These are phyloP conservation scores for Aspergillus sp. DNA, from an alignment of 2,329 filamentous ascomycete genomes.

Conservation along the genomic window DNA sequence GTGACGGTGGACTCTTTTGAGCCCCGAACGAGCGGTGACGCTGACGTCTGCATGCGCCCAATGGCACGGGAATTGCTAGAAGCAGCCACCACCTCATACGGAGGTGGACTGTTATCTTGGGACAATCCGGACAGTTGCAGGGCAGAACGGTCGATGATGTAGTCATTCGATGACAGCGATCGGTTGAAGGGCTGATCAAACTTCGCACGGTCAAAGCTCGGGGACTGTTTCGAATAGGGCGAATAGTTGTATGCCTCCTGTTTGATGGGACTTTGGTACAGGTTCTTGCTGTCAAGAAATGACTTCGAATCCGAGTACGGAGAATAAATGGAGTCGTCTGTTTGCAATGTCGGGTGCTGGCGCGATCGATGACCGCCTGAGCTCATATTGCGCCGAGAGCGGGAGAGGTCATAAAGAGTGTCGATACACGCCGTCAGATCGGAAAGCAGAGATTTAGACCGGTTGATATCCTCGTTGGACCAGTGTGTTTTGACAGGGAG, in stretches of 20 bases:
- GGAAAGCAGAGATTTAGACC: conserved; percentile 58
- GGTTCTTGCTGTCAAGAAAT: conserved; percentile 37
- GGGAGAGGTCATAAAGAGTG: conserved; percentile 63
- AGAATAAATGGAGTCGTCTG: conserved; percentile 22
- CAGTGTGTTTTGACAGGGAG: conserved; percentile 41
- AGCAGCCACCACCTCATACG: conserved; percentile 43
- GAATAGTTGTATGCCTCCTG: conserved; percentile 24
- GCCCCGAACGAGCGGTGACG: conserved; percentile 32
- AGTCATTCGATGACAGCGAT: conserved; percentile 29
- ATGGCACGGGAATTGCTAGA: conserved; percentile 43
- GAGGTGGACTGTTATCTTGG: conserved; percentile 42
- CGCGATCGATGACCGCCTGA: conserved; percentile 29
- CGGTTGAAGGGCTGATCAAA: conserved; percentile 22
- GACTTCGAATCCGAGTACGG: conserved; percentile 26
- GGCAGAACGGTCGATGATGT: conserved; percentile 40
- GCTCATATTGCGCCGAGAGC: conserved; percentile 48
- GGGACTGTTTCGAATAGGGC: conserved; percentile 12
- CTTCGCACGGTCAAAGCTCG: conserved; percentile 13
- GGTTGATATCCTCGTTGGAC: conserved; percentile 52
- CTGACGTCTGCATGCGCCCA: conserved; percentile 39
- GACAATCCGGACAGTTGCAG: conserved; percentile 39
- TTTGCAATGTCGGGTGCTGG: conserved; percentile 27
- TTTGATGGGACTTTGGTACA: conserved; percentile 20
- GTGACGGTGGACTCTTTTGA: conserved; percentile 37
- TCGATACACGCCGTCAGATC: conserved; percentile 64